phyloP scores from a whole-genome alignment of 306 rosid genomes.

The Dalbergia cultrata region DNA sequence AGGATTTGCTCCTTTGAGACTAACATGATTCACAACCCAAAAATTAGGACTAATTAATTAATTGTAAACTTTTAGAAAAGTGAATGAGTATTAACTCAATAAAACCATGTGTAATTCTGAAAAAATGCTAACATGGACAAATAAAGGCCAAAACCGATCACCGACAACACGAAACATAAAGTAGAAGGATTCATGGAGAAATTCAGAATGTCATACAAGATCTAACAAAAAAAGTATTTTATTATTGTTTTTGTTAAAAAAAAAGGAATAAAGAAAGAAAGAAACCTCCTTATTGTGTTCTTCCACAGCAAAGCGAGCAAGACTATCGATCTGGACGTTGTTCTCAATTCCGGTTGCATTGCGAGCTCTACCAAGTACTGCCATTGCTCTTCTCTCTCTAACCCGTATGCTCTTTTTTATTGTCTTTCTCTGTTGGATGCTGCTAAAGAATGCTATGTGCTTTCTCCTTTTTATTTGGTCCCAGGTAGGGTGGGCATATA shows the following conservation, averaged over 20 bases:
- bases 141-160: not conserved
- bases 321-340: conserved; percentile 46
- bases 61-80: too few relatives aligned
- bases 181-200: not conserved
- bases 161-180: not conserved
- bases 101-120: not conserved
- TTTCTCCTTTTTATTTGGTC: conserved; percentile 11
- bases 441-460: not conserved
- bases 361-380: conserved; percentile 41
- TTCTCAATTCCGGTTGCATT: conserved; percentile 41
- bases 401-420: not conserved
- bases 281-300: conserved; percentile 54
- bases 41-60: too few relatives aligned
- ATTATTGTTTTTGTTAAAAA: not conserved
- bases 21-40: too few relatives aligned
- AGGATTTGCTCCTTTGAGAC: too few relatives aligned
- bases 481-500: not conserved
- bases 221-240: not conserved
- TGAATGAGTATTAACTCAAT: too few relatives aligned
- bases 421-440: not conserved
- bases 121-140: not conserved
- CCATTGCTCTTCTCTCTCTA: conserved; percentile 28
- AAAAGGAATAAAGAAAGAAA: not conserved
- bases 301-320: conserved; percentile 56
- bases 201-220: conserved; percentile 5